A percentile compares a stretch with the other conserved stretches of the same genome.
These are phyloP conservation scores for Cubamyces lactineus DNA, from an alignment of 768 basidiomycete genomes.

Conservation along the genomic window DNA sequence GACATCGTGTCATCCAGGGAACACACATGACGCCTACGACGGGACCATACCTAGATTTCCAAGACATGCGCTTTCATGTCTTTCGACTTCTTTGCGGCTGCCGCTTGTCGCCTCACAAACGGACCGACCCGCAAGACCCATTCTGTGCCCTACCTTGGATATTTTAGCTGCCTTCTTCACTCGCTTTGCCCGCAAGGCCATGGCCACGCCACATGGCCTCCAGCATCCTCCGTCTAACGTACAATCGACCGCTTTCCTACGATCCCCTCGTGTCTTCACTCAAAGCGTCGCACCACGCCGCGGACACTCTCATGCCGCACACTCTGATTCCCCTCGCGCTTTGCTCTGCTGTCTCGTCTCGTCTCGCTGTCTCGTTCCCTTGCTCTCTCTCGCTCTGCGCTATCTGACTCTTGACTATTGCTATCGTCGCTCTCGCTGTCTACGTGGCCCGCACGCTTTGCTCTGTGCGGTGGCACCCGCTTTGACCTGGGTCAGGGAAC, in stretches of 20 bases:
- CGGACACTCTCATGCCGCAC: not conserved
- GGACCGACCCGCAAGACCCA: not conserved
- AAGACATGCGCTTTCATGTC: not conserved
- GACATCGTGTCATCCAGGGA: too few relatives aligned
- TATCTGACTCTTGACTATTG: not conserved
- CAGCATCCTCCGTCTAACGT: not conserved
- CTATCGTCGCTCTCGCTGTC: not conserved
- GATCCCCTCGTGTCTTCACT: not conserved
- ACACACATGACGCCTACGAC: too few relatives aligned
- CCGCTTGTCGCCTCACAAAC: not conserved
- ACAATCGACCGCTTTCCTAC: constrained; percentile 2
- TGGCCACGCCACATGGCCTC: not conserved
- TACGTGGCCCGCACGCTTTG: not conserved
- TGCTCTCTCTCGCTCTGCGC: not conserved
- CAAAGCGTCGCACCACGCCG: not conserved
- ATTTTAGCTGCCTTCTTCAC: not conserved
- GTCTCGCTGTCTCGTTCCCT: not conserved
- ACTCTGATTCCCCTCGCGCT: not conserved
- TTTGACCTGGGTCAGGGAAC: not conserved
- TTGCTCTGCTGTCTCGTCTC: not conserved
- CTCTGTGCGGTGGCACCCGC: not conserved
- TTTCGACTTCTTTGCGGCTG: not conserved
- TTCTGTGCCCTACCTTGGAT: not conserved
- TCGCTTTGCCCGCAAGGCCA: constrained; percentile 6
- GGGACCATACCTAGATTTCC: not conserved